Base-by-base conservation (phyloP, 2,329 filamentous ascomycete genomes). In the Microdochium nivale region DNA sequence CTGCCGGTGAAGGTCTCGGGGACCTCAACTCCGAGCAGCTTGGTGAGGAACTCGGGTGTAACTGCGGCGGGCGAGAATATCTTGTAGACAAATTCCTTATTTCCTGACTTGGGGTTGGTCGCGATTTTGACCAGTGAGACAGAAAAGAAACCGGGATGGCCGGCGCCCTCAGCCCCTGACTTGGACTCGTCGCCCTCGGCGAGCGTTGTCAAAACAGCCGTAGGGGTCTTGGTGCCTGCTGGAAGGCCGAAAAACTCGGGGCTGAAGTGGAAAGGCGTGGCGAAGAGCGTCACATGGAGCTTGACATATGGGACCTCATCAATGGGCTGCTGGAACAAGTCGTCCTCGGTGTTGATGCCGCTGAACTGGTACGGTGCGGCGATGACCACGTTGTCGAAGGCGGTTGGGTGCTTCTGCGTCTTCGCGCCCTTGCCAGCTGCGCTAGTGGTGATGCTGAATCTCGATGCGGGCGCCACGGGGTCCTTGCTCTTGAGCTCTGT, bases 221-320 rank as follows among this genome's bases (percentile, higher is more conserved):
- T 82, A 0, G 94, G 94, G 0, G 87, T 80, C 16, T 72, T 65
- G 27, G 73, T 69, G n/a, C 70, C 76, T 0, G 76, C 65, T 2
- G 74, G 62, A 1, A 95, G 74, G 52, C 81, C 80, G 73, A 97
- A 97, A 64, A 83, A 90, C 2, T 66, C 66, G 0, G 87, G 78
- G 21, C 80, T 84, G n/a, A 95, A 77, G n/a, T 71, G 76, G 59
- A 84, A 80, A 0, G 88, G 83, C 0, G 90, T 88, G 0, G 91
- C 77, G 61, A 99, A 92, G 1, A 97, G 80, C 0, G 92, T 97
- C 50, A 96, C 92, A 62, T 97, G 86, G 0, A 97, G 78, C 48
- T 80, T 79, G 2, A 90, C 88, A 65, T 96, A 99, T 0, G 89
- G 87, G n/a, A 96, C 84, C 47, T 79, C 67, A 57, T 94, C 87